Base-by-base conservation (phyloP, 2,329 filamentous ascomycete genomes). In the Blumeria graminis region DNA sequence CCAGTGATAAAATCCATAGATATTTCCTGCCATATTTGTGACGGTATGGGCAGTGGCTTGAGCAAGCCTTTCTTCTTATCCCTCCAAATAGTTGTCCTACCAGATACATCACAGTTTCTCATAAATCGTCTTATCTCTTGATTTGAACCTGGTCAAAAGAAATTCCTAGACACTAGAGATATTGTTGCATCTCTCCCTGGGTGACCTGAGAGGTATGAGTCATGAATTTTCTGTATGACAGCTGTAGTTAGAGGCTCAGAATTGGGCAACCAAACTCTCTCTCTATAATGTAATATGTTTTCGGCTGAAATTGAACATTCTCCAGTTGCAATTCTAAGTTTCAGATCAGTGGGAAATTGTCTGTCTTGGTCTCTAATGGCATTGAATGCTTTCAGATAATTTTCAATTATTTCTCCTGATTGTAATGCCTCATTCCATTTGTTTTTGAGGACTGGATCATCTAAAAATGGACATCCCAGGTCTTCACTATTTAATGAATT, bases 11-110 rank as follows among this genome's bases (percentile, higher is more conserved):
- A 56, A 32, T 58, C 57, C 53, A 57, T 57, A 34, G 52, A 50
- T 16, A 57, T 55, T 14, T 57, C 39, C 52, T 46, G 6, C 43
- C 45, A 57, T 8, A 54, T 54, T 14, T 46, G 14, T 6, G 28
- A 34, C 4, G 45, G 56, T 2, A 57, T 33, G 36, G 51, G 41
- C 14, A 57, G 41, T 13, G 56, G 56, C n/a, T 57, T 28, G 14
- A 55, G 39, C 3, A 57, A 36, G 34, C 56, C 56, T 18, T 54
- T 54, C 11, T 54, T 57, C 8, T 52, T 55, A 36, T 57, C 56
- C 16, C 36, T 36, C 51, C 34, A 41, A 18, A 38, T 54, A 3
- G 10, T 36, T 18, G 34, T 41, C 22, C 51, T 36, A 8, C 51
- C 34, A 10, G 34, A 54, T 4, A 32, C 13, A 32, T 36, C 33